phyloP scores from a whole-genome alignment of 2,329 filamentous ascomycete species.

The Fusarium chlamydosporum region DNA sequence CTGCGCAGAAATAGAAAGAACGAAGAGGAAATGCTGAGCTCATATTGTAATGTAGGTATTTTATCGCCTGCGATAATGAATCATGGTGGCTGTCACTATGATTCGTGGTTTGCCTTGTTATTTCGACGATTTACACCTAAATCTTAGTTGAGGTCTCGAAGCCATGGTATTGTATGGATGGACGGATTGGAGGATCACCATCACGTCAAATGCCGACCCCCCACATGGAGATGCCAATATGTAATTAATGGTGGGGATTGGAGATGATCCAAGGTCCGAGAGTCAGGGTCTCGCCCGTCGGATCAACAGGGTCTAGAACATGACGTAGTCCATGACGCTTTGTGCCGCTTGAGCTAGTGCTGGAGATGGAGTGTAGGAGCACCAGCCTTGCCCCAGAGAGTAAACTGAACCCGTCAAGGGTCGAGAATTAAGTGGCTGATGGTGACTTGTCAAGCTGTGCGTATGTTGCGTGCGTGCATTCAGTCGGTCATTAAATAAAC shows the following conservation, averaged over 20 bases:
- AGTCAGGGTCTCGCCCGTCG: constrained; percentile 22
- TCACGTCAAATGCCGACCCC: constrained; percentile 11
- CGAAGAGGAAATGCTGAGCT: background rate
- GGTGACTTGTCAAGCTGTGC: constrained; percentile 1
- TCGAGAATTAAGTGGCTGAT: constrained; percentile 7
- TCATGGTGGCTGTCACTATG: constrained; percentile 17
- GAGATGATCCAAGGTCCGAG: background rate
- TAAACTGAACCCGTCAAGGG: background rate
- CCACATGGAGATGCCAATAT: background rate
- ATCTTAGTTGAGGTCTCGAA: background rate
- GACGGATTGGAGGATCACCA: background rate
- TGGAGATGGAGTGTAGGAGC: background rate
- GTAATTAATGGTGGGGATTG: background rate
- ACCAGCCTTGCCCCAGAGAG: constrained; percentile 3
- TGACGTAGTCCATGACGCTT: constrained; percentile 32
- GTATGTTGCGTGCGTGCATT: background rate
- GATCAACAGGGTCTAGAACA: constrained; percentile 29
- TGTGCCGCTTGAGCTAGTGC: constrained; percentile 7
- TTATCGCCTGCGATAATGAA: constrained; percentile 16
- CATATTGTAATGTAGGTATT: background rate
- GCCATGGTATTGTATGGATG: background rate
- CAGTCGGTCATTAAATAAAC: constrained; percentile 9
- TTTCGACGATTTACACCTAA: background rate
- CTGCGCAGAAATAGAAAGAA: background rate
- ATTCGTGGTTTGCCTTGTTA: constrained; percentile 1